These are phyloP conservation scores for Verticillium nonalfalfae DNA, from an alignment of 2,329 filamentous ascomycete species.

Conservation along the genomic window DNA sequence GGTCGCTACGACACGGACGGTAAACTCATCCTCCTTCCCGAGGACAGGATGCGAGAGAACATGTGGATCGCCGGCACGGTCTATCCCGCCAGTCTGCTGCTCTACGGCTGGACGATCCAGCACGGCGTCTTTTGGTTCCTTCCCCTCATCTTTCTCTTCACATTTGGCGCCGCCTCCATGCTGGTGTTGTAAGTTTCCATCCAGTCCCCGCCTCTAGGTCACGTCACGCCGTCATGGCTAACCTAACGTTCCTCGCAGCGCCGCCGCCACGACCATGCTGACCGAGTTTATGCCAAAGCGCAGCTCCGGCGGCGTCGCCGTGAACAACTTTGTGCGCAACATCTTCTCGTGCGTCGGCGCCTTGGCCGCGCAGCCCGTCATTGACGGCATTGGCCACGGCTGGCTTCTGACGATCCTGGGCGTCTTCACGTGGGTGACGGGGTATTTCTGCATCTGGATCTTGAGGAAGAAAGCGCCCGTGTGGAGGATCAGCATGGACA, in stretches of 20 bases:
- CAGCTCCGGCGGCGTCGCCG: conserved; percentile 66
- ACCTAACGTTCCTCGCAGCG: conserved; percentile 20
- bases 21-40: conserved; percentile 61
- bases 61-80: conserved; percentile 67
- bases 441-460: conserved; percentile 51
- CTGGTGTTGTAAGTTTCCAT: conserved; percentile 52
- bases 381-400: conserved; percentile 64
- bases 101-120: conserved; percentile 70
- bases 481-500: conserved; percentile 61
- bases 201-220: not conserved
- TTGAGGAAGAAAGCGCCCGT: conserved; percentile 53
- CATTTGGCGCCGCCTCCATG: conserved; percentile 75
- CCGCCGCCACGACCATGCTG: conserved; percentile 71
- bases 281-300: conserved; percentile 75
- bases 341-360: conserved; percentile 69
- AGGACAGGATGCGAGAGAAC: conserved; percentile 79
- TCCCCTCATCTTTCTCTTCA: conserved; percentile 59
- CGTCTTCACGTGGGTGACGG: conserved; percentile 49
- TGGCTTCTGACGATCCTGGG: conserved; percentile 63
- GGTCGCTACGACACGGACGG: conserved; percentile 62
- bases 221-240: not conserved
- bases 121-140: conserved; percentile 61
- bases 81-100: conserved; percentile 64
- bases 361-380: conserved; percentile 64
- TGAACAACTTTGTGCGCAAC: conserved; percentile 78